Evolutionary conservation across 805 yeast genomes (phyloP).

Genomic region (Torulaspora indica): DNA sequence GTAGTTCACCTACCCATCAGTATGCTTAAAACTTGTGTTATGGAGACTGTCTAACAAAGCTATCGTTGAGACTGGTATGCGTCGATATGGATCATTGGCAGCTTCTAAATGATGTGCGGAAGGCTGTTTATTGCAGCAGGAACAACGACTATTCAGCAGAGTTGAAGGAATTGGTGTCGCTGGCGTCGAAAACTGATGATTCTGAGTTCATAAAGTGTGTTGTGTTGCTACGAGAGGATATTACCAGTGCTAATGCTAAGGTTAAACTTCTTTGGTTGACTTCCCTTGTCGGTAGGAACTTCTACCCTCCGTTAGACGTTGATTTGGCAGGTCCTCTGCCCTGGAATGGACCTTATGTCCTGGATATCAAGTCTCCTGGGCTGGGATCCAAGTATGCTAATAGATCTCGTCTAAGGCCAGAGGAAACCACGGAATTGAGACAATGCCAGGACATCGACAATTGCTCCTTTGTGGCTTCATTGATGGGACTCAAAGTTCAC

Average conservation of each 20-base stretch:
- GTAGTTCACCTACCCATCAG: background rate
- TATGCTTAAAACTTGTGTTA: background rate
- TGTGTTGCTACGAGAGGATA: conserved; percentile 15
- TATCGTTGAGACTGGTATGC: background rate
- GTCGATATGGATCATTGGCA: conserved; percentile 11
- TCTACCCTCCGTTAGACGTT: conserved; percentile 30
- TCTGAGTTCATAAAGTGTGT: conserved; percentile 13
- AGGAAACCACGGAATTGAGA: conserved; percentile 9
- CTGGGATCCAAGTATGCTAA: conserved; percentile 12
- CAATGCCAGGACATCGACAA: conserved; percentile 40
- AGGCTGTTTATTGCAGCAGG: conserved; percentile 8
- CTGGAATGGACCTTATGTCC: conserved; percentile 17
- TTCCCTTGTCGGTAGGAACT: conserved; percentile 15
- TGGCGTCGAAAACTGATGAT: conserved; percentile 15
- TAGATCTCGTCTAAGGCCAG: conserved; percentile 4
- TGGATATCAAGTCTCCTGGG: conserved; percentile 2
- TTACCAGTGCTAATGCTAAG: conserved; percentile 9
- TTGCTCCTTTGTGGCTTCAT: conserved; percentile 72
- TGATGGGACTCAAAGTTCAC: conserved; percentile 46
- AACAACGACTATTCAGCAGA: background rate
- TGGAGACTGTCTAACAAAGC: no score
- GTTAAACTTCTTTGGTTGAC: conserved; percentile 27
- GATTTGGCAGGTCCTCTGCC: conserved; percentile 19
- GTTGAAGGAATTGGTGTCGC: conserved; percentile 2
- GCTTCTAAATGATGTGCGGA: conserved; percentile 10